These are phyloP conservation scores for Elsinoe fawcettii DNA, from an alignment of 2,329 filamentous ascomycete species.

Conservation along the genomic window DNA sequence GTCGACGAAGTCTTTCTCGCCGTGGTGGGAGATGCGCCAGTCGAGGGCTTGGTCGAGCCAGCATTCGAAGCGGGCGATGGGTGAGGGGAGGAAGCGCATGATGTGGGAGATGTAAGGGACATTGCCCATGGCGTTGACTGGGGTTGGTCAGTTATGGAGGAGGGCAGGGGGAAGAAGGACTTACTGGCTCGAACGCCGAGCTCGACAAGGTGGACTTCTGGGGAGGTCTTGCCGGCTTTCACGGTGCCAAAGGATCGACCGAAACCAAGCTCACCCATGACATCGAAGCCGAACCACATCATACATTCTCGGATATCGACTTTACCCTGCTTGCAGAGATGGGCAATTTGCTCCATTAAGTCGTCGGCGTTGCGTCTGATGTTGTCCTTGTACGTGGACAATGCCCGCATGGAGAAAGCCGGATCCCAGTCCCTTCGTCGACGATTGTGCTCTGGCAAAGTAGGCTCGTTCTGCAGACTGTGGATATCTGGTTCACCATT, in stretches of 20 bases:
- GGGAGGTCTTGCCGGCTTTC: conserved; percentile 1
- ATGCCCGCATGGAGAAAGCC: conserved; percentile 35
- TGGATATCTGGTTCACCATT: conserved; percentile 20
- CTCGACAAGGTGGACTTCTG: not conserved
- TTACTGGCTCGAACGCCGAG: not conserved
- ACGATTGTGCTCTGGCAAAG: conserved; percentile 28
- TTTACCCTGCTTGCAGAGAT: not conserved
- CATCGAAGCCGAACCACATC: conserved; percentile 33
- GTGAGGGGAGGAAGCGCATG: not conserved
- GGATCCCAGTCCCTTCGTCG: conserved; percentile 36
- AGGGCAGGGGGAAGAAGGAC: not conserved
- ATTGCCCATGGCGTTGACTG: not conserved
- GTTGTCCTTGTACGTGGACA: conserved; percentile 36
- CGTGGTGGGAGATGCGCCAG: not conserved
- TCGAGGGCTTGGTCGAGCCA: not conserved
- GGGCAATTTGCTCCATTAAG: not conserved
- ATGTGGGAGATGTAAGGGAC: not conserved
- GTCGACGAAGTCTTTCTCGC: conserved; percentile 1
- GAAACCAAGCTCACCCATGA: conserved; percentile 37
- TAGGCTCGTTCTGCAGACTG: conserved; percentile 7
- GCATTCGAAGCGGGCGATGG: not conserved
- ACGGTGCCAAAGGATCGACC: conserved; percentile 34
- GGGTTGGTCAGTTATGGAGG: not conserved
- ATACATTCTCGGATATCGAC: conserved; percentile 33
- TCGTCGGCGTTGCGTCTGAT: conserved; percentile 20